Percentiles rank a stretch among this genome's conserved stretches.
phyloP scores from a whole-genome alignment of 371 early-diverging fungal genomes.

The Dichotomocladium elegans region DNA sequence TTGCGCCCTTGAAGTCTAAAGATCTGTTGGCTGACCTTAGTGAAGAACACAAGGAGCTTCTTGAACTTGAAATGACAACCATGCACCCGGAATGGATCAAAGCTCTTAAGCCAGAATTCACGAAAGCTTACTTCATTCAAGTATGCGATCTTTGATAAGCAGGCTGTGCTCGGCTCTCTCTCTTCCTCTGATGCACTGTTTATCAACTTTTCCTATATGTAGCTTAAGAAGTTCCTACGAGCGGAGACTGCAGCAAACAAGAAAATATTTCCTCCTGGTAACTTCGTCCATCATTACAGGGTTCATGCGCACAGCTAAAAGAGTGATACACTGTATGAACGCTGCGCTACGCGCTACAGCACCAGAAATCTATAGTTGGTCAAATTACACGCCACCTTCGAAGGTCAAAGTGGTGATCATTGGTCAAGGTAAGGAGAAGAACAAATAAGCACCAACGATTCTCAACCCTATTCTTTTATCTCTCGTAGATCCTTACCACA shows the following conservation, averaged over 20 bases:
- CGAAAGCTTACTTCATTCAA: slow-evolving; percentile 73
- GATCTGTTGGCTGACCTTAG: slow-evolving; percentile 19
- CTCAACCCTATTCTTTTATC: no score
- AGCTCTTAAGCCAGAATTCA: slow-evolving; percentile 65
- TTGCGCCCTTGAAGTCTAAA: neutral
- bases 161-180: neutral
- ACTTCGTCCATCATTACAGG: no score
- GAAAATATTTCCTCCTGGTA: slow-evolving; percentile 73
- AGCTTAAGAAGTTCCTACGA: slow-evolving; percentile 71
- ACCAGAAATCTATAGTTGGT: slow-evolving; percentile 79
- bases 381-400: slow-evolving; percentile 59
- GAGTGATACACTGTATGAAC: no score
- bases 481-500: slow-evolving; percentile 93
- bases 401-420: slow-evolving; percentile 83
- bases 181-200: neutral
- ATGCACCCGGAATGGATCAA: slow-evolving; percentile 78
- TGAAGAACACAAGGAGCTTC: slow-evolving; percentile 44
- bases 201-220: neutral
- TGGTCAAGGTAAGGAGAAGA: slow-evolving; percentile 70
- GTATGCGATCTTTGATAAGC: no score
- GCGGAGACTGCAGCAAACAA: slow-evolving; percentile 45
- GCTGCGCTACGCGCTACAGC: slow-evolving; percentile 16
- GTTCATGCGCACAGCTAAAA: no score
- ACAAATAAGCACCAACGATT: no score
- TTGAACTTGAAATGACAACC: slow-evolving; percentile 68